Evolutionary conservation across 2,329 filamentous ascomycete species (phyloP).

Genomic region (Onygenales sp.): DNA sequence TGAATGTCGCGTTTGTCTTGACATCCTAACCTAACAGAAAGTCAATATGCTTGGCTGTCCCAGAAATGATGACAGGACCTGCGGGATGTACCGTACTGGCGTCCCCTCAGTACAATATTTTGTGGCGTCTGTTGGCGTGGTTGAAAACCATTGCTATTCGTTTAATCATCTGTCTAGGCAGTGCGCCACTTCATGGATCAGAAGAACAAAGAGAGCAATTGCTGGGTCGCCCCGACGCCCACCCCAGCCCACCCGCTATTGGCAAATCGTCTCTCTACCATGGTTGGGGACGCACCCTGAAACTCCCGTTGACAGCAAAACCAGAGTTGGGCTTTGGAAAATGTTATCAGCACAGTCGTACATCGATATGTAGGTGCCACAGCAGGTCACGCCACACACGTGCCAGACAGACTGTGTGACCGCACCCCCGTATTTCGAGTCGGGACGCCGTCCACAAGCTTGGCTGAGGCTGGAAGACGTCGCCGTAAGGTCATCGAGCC

Average conservation of each 20-base stretch:
- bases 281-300: neutral
- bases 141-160: neutral
- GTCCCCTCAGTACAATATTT: neutral
- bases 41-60: neutral
- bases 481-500: too few relatives aligned
- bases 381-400: neutral
- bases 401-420: neutral
- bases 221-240: neutral
- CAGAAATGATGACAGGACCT: too few relatives aligned
- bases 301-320: neutral
- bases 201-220: neutral
- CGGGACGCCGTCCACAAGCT: too few relatives aligned
- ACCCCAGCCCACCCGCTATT: neutral
- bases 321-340: neutral
- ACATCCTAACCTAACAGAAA: neutral
- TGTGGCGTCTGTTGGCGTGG: neutral
- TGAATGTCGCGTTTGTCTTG: neutral
- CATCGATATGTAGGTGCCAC: neutral
- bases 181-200: neutral
- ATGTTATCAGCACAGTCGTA: neutral
- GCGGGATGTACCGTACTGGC: neutral
- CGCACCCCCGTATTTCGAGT: neutral
- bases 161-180: neutral
- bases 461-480: too few relatives aligned
- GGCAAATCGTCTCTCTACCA: neutral